A percentile compares a stretch with the other conserved stretches of the same genome.
Conservation (phyloP, 768 basidiomycete genomes). For the Boletus rubropictus region DNA sequence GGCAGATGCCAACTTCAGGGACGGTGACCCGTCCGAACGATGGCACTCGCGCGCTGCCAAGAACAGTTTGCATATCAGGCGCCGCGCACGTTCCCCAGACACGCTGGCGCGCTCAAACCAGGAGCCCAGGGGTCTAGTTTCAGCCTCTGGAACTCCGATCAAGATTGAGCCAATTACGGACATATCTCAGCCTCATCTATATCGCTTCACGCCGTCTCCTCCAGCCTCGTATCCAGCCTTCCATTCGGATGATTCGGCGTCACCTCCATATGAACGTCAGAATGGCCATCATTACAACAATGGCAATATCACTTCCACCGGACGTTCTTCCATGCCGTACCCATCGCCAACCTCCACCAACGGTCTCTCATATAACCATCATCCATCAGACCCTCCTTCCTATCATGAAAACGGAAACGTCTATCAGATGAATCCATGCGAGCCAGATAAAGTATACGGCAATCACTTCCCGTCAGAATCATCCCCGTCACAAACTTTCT, state of each 20-base stretch:
- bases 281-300: constrained; percentile 31
- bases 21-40: constrained; percentile 76
- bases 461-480: constrained; percentile 29
- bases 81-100: constrained; percentile 35
- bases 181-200: constrained; percentile 45
- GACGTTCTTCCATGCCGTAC: constrained; percentile 30
- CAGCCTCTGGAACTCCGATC: constrained; percentile 53
- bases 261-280: constrained; percentile 32
- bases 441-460: constrained; percentile 31
- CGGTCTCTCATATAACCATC: constrained; percentile 30
- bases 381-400: constrained; percentile 29
- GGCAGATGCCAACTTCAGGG: constrained; percentile 74
- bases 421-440: constrained; percentile 33
- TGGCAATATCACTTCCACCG: constrained; percentile 26
- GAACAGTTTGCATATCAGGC: constrained; percentile 45
- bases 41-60: constrained; percentile 83
- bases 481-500: constrained; percentile 39
- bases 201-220: constrained; percentile 66
- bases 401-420: constrained; percentile 33
- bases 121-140: constrained; percentile 36
- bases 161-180: constrained; percentile 61
- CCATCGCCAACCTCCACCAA: constrained; percentile 32
- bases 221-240: constrained; percentile 50
- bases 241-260: constrained; percentile 39
- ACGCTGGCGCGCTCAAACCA: constrained; percentile 30